Base-by-base conservation (phyloP, 768 basidiomycete species). In the Lentinula guzmanii region DNA sequence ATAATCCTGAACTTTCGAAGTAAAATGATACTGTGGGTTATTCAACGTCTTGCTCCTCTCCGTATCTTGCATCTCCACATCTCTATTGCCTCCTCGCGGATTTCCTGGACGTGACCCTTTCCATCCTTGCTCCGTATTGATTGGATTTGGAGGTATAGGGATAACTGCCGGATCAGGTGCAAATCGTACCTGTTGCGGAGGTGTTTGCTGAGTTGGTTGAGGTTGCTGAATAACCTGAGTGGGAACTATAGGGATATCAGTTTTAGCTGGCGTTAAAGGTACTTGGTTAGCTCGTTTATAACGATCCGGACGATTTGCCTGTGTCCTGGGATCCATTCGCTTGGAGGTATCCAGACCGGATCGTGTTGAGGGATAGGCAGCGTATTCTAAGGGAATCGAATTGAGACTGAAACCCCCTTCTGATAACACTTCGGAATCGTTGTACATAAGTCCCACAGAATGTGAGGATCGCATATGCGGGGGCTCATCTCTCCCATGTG, bases 71-170 rank as follows among this genome's bases (percentile, higher is more conserved):
- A 46, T 48, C 11, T 34, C 31, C 48, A 21, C 46, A 39, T 37
- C 56, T 34, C 31, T 37, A 15, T 16, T 37, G 11, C 45, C 55
- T 43, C 42, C 42, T 8, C 39, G 6, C n/a, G 3, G 37, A 21
- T 48, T 48, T 50, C 18, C n/a, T 15, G 54, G 54, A 28, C 21
- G 33, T 5, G 37, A 62, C 2, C 15, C 55, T 18, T 62, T 62
- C 61, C 61, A 62, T 21, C 61, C 61, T 9, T 62, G 54, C 6
- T 57, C 33, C 1, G 13, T 15, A 51, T 62, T 62, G 31, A 62
- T 62, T 7, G 61, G 55, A 51, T 62, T 51, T 1, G 9, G 11
- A 0, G 55, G 61, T 2, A 55, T 55, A 1, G 55, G 21, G 18
- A 62, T 50, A 24, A 15, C 4, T 8, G 48, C n/a, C 11, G 21